Evolutionary conservation across 768 basidiomycete species (phyloP).

Genomic region (Russula abietina): DNA sequence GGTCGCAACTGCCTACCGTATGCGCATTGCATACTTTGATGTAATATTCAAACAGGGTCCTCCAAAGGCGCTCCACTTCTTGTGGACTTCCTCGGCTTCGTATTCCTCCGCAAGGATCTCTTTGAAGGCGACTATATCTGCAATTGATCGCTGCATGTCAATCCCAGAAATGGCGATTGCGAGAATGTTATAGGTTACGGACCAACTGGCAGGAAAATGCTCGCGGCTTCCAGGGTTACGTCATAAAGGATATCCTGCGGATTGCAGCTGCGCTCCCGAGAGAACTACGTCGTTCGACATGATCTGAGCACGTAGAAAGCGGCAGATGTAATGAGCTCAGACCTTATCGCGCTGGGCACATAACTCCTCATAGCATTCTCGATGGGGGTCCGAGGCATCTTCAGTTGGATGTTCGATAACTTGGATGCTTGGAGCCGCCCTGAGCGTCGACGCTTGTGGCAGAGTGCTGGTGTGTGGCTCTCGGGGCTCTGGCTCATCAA

Average conservation of each 20-base stretch:
- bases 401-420: neutral
- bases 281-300: conserved; percentile 3
- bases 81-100: neutral
- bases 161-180: neutral
- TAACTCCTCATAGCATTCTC: conserved; percentile 16
- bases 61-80: conserved; percentile 10
- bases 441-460: conserved; percentile 4
- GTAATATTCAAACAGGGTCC: conserved; percentile 13
- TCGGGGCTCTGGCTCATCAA: neutral
- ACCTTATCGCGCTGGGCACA: conserved; percentile 20
- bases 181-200: neutral
- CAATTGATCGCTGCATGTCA: neutral
- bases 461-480: neutral
- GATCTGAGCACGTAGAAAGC: neutral
- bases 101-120: conserved; percentile 1
- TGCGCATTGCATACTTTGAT: conserved; percentile 15
- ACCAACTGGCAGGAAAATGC: conserved; percentile 41
- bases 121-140: conserved; percentile 7
- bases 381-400: neutral
- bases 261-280: conserved; percentile 18
- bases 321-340: neutral
- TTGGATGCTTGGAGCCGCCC: conserved; percentile 9
- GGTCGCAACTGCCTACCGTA: conserved; percentile 11
- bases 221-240: conserved; percentile 35
- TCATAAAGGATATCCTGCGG: conserved; percentile 33